These are phyloP conservation scores for Aspergillus ostianus DNA, from an alignment of 495 filamentous ascomycete species.

Conservation along the genomic window DNA sequence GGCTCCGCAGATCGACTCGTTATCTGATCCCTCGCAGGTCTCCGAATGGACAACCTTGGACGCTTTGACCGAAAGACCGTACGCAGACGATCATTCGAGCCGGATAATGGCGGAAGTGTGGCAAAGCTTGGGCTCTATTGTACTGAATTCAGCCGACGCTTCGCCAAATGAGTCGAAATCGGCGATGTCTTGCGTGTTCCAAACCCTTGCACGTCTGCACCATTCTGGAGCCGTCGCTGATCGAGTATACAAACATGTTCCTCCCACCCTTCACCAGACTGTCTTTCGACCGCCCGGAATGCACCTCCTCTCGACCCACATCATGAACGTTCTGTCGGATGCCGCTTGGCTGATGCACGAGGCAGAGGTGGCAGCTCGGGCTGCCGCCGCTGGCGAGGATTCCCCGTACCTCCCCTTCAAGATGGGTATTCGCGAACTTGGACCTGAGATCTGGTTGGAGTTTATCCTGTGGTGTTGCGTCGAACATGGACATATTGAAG, in stretches of 20 bases:
- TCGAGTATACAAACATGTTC: constrained; percentile 52
- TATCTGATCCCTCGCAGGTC: constrained; percentile 1
- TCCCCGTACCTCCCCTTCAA: constrained; percentile 52
- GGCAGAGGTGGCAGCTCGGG: constrained; percentile 40
- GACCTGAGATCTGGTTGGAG: constrained; percentile 64
- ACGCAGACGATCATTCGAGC: constrained; percentile 21
- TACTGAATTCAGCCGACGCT: constrained; percentile 49
- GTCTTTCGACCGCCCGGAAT: constrained; percentile 57
- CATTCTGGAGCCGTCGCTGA: constrained; percentile 56
- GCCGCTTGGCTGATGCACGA: constrained; percentile 58
- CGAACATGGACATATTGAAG: constrained; percentile 56
- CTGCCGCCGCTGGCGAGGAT: constrained; percentile 46
- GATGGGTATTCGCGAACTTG: constrained; percentile 50
- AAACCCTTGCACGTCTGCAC: constrained; percentile 60
- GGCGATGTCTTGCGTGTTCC: constrained; percentile 57
- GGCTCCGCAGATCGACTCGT: background rate
- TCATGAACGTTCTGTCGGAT: constrained; percentile 61
- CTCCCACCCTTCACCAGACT: constrained; percentile 30
- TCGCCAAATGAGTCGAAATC: constrained; percentile 35
- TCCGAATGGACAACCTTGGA: constrained; percentile 19
- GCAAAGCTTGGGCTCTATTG: constrained; percentile 52
- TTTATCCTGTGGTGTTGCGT: constrained; percentile 66
- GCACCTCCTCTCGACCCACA: constrained; percentile 53
- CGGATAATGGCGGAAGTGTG: constrained; percentile 35
- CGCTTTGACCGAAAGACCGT: constrained; percentile 25